A percentile compares a stretch with the other conserved stretches of the same genome.
phyloP scores from a whole-genome alignment of 805 yeast genomes.

The Candida lessepsii region DNA sequence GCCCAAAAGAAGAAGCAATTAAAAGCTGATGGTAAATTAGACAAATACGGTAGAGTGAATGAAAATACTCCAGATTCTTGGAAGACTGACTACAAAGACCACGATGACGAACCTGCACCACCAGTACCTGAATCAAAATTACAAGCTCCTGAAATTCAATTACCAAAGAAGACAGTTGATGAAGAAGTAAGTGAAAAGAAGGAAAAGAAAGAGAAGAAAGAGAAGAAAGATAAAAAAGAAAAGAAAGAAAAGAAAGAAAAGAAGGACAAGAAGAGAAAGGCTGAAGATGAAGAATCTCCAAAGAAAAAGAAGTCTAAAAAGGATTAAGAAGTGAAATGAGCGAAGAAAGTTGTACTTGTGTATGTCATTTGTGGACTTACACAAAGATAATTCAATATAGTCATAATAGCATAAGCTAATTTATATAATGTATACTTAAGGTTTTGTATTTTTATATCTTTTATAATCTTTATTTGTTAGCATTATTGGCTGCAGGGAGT shows the following conservation, averaged over 20 bases:
- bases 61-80: constrained; percentile 93
- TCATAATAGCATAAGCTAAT: constrained; percentile 7
- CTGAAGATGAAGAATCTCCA: constrained; percentile 38
- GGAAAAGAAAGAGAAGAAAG: constrained; percentile 21
- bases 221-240: constrained; percentile 32
- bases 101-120: constrained; percentile 57
- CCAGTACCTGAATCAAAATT: constrained; percentile 56
- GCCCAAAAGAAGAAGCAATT: constrained; percentile 98
- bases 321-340: constrained; percentile 11
- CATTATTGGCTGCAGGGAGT: no score
- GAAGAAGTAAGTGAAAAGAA: constrained; percentile 35
- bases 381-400: constrained; percentile 1
- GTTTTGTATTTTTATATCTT: not conserved
- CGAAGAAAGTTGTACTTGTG: not conserved
- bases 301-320: constrained; percentile 52
- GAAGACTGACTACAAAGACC: constrained; percentile 82
- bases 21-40: constrained; percentile 95
- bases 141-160: constrained; percentile 43
- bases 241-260: constrained; percentile 51
- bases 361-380: not conserved
- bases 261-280: constrained; percentile 49
- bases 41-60: constrained; percentile 89
- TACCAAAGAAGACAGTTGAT: constrained; percentile 51
- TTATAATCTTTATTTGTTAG: no score
- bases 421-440: constrained; percentile 8